phyloP scores from a whole-genome alignment of 768 basidiomycete genomes.

The Daedalea quercina region DNA sequence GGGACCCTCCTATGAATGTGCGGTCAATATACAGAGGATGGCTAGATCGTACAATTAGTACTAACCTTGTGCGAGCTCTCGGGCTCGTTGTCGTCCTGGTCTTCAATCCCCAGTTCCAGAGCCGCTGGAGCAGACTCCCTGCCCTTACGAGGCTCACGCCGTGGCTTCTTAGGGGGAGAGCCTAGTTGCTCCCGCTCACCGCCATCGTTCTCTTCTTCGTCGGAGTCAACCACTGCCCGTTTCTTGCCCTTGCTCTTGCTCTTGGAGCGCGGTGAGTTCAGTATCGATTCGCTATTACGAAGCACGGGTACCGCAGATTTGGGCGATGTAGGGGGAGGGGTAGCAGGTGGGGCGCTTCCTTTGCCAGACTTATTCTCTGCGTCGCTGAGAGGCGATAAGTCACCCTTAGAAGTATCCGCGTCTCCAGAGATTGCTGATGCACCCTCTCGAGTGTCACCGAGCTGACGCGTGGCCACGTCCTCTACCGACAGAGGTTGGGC shows the following conservation, averaged over 20 bases:
- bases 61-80: neutral
- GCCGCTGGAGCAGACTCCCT: slow-evolving; percentile 1
- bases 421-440: too few relatives aligned
- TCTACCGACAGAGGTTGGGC: slow-evolving; percentile 1
- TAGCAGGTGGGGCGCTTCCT: neutral
- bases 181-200: slow-evolving; percentile 1
- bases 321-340: neutral
- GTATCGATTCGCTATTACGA: neutral
- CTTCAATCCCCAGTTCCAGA: slow-evolving; percentile 8
- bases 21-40: neutral
- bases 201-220: slow-evolving; percentile 14
- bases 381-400: neutral
- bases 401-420: neutral
- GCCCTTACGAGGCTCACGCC: neutral
- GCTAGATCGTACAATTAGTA: neutral
- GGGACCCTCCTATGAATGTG: slow-evolving; percentile 1
- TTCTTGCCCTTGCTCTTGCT: slow-evolving; percentile 14
- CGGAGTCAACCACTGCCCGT: slow-evolving; percentile 15
- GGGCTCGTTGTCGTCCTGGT: neutral
- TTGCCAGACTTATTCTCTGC: neutral
- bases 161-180: slow-evolving; percentile 10
- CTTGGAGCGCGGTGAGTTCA: neutral
- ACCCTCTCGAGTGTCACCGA: too few relatives aligned
- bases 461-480: too few relatives aligned
- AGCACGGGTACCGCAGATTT: neutral